Evolutionary conservation across 2,329 filamentous ascomycete species (phyloP).

Genomic region (Lecanoromycetidae sp.): DNA sequence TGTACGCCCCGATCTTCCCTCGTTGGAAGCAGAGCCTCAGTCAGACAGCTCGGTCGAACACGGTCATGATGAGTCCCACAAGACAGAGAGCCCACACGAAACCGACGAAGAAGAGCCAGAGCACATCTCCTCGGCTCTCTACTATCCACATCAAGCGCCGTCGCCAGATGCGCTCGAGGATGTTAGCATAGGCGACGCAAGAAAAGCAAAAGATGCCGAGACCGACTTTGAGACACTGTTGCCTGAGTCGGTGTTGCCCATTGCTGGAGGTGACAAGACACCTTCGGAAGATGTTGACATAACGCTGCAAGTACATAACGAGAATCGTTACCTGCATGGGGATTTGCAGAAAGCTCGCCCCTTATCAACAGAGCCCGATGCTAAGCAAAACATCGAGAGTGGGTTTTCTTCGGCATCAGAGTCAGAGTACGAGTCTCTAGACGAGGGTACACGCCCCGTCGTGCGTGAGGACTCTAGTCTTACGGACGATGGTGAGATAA

Average conservation of each 20-base stretch:
- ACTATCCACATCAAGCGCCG: conserved; percentile 49
- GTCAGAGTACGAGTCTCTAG: conserved; percentile 32
- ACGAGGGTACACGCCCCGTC: conserved; percentile 32
- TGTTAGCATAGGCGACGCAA: conserved; percentile 8
- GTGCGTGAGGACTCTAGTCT: conserved; percentile 42
- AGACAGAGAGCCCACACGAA: too few species aligned
- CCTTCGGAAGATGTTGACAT: conserved; percentile 43
- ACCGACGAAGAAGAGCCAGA: conserved; percentile 44
- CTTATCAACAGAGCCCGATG: conserved; percentile 27
- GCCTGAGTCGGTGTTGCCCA: conserved; percentile 6
- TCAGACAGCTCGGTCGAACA: too few species aligned
- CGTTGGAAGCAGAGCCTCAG: neutral
- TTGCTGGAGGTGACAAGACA: conserved; percentile 14
- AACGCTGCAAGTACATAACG: conserved; percentile 47
- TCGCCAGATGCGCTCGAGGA: conserved; percentile 15
- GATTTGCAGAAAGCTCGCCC: conserved; percentile 36
- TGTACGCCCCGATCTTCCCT: neutral
- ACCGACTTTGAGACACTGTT: neutral
- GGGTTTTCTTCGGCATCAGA: conserved; percentile 32
- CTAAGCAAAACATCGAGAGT: conserved; percentile 27
- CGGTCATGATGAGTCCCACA: too few species aligned
- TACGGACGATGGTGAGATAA: conserved; percentile 41
- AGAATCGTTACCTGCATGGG: conserved; percentile 49
- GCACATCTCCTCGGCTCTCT: conserved; percentile 52
- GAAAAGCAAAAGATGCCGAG: conserved; percentile 3